A percentile compares a stretch with the other conserved stretches of the same genome.
Conservation (phyloP, 306 rosid genomes). For the Mimosa bimucronata region DNA sequence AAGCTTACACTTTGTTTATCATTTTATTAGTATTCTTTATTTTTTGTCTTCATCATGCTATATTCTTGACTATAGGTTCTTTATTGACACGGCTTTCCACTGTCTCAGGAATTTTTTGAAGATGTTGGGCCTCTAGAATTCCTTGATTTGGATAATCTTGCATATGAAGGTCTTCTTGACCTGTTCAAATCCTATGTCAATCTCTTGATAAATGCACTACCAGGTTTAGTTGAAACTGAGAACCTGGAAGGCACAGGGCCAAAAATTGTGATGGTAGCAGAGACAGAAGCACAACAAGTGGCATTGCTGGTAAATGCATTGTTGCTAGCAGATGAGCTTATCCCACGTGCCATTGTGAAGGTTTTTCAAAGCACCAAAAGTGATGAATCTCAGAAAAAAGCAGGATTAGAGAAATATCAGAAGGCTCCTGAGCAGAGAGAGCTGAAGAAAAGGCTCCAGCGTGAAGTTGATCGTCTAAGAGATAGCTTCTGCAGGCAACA, state of each 20-base stretch:
- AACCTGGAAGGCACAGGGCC: constrained; percentile 58
- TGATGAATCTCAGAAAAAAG: constrained; percentile 55
- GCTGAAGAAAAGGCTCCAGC: constrained; percentile 69
- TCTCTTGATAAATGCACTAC: constrained; percentile 71
- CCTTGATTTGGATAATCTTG: constrained; percentile 67
- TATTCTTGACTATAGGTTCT: constrained; percentile 1
- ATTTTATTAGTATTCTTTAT: neutral
- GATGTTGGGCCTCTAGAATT: constrained; percentile 75
- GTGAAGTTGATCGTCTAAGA: constrained; percentile 74
- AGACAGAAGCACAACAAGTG: constrained; percentile 81
- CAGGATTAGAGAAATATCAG: constrained; percentile 54
- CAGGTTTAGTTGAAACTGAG: constrained; percentile 76
- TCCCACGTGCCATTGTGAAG: constrained; percentile 79
- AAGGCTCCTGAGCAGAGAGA: constrained; percentile 79
- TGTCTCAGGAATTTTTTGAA: constrained; percentile 73
- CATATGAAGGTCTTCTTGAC: constrained; percentile 75
- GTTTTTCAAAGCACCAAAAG: constrained; percentile 51
- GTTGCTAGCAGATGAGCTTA: constrained; percentile 74
- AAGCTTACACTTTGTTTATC: neutral
- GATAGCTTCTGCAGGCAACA: constrained; percentile 89
- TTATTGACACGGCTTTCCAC: neutral
- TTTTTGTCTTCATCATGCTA: constrained; percentile 8
- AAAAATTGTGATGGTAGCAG: constrained; percentile 77
- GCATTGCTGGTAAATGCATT: constrained; percentile 82
- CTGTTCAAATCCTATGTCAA: constrained; percentile 69